Evolutionary conservation across 805 yeast genomes (phyloP).

Genomic region (Metschnikowia drakensbergensis): DNA sequence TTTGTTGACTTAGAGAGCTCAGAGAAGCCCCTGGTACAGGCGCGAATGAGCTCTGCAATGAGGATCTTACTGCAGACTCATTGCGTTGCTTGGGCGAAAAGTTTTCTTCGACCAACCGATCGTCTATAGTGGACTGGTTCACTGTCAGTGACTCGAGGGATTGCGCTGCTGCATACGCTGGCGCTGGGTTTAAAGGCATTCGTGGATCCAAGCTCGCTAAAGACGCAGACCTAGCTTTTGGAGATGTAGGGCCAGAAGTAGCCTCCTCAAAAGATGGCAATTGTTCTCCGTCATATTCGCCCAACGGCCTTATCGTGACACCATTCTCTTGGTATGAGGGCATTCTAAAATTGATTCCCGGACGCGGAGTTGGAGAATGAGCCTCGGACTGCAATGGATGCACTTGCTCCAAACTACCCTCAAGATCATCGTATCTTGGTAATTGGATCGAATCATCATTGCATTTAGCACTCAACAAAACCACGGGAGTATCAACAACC

Average conservation of each 20-base stretch:
- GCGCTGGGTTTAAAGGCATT: constrained; percentile 29
- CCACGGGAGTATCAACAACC: constrained; percentile 72
- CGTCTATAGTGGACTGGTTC: constrained; percentile 24
- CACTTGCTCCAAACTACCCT: not conserved
- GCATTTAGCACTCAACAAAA: constrained; percentile 41
- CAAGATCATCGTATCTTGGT: constrained; percentile 36
- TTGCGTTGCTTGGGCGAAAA: constrained; percentile 7
- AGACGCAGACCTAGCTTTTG: constrained; percentile 36
- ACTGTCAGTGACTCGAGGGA: not conserved
- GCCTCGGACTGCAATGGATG: constrained; percentile 1
- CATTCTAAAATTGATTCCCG: constrained; percentile 34
- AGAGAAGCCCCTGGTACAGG: constrained; percentile 12
- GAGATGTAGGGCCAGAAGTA: constrained; percentile 40
- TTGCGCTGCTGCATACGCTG: constrained; percentile 23
- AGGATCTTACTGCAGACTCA: constrained; percentile 25
- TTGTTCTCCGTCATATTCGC: constrained; percentile 21
- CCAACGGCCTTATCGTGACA: constrained; percentile 28
- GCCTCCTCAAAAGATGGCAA: constrained; percentile 70
- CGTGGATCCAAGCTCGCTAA: constrained; percentile 35
- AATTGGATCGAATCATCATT: constrained; percentile 38
- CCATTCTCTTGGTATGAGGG: constrained; percentile 35
- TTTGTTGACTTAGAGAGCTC: not conserved
- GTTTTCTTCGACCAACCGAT: constrained; percentile 19
- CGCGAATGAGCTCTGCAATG: constrained; percentile 34
- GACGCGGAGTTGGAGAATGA: constrained; percentile 15